Evolutionary conservation across 1,284 basidiomycete genomes (phyloP).

Genomic region (Pseudozyma pruni): DNA sequence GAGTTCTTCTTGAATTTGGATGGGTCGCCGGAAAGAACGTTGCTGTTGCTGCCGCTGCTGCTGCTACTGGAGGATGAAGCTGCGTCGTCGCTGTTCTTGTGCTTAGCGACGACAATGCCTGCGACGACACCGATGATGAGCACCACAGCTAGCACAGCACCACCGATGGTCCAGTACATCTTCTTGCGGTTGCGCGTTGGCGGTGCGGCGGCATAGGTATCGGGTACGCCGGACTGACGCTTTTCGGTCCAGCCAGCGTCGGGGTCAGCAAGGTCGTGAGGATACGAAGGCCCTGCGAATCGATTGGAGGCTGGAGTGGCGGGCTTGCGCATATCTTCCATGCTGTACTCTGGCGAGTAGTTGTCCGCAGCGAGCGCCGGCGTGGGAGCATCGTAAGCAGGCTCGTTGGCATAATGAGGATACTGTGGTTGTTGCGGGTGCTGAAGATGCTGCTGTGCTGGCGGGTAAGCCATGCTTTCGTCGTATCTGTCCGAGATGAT

Average conservation of each 20-base stretch:
- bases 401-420: conserved; percentile 16
- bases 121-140: conserved; percentile 29
- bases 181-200: conserved; percentile 14
- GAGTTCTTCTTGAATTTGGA: conserved; percentile 38
- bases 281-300: conserved; percentile 14
- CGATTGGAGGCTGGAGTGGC: conserved; percentile 14
- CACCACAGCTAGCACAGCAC: conserved; percentile 21
- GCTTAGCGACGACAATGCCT: conserved; percentile 35
- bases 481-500: no score
- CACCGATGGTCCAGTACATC: conserved; percentile 25
- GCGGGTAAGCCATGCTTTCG: conserved; percentile 17
- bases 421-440: conserved; percentile 13
- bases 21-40: conserved; percentile 25
- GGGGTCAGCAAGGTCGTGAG: conserved; percentile 27
- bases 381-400: conserved; percentile 27
- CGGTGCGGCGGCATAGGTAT: neutral
- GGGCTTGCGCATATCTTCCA: conserved; percentile 40
- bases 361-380: conserved; percentile 36
- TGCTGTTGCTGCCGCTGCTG: conserved; percentile 21
- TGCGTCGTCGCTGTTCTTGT: conserved; percentile 6
- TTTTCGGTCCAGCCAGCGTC: conserved; percentile 42
- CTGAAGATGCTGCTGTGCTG: conserved; percentile 6
- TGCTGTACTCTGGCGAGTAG: conserved; percentile 39
- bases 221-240: conserved; percentile 23
- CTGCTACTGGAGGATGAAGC: conserved; percentile 8